phyloP scores from a whole-genome alignment of 2,329 filamentous ascomycete genomes.

The Plectosphaerella cucumerina region DNA sequence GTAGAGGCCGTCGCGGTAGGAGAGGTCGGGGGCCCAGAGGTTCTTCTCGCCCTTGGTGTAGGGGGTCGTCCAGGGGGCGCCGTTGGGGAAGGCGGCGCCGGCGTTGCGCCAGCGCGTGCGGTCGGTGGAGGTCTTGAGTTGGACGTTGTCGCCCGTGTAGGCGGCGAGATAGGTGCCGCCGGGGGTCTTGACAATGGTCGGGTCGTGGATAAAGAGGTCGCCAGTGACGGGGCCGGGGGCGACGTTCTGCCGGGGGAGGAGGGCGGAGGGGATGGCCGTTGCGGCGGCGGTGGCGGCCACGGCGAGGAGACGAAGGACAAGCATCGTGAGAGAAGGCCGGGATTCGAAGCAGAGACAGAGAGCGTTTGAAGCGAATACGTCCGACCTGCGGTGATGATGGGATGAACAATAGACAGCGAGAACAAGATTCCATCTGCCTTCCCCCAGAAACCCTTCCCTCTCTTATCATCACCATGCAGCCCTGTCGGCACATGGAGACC shows the following conservation, averaged over 20 bases:
- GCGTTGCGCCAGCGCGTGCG: slow-evolving; percentile 24
- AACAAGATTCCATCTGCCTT: too few species aligned
- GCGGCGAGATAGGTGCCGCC: slow-evolving; percentile 22
- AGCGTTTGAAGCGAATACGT: too few species aligned
- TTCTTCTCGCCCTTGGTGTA: slow-evolving; percentile 24
- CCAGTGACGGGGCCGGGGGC: slow-evolving; percentile 20
- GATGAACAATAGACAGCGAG: too few species aligned
- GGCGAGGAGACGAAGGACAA: too few species aligned
- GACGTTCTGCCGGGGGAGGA: slow-evolving; percentile 9
- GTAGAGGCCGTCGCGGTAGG: slow-evolving; percentile 25
- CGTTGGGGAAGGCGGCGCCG: slow-evolving; percentile 23
- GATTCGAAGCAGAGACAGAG: too few species aligned
- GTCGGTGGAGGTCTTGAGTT: slow-evolving; percentile 26
- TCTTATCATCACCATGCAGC: too few species aligned
- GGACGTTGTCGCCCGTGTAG: slow-evolving; percentile 19
- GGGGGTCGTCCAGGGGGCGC: slow-evolving; percentile 23
- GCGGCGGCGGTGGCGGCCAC: slow-evolving; percentile 12
- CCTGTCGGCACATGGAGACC: too few species aligned
- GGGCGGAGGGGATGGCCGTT: neutral
- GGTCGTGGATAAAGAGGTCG: slow-evolving; percentile 8
- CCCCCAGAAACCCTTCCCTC: too few species aligned
- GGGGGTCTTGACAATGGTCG: slow-evolving; percentile 1
- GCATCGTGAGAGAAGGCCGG: too few species aligned
- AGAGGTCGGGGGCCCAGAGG: slow-evolving; percentile 51
- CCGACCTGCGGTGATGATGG: too few species aligned